These are phyloP conservation scores for Phellopilus nigrolimitatus DNA, from an alignment of 1,284 basidiomycete species.

Conservation along the genomic window DNA sequence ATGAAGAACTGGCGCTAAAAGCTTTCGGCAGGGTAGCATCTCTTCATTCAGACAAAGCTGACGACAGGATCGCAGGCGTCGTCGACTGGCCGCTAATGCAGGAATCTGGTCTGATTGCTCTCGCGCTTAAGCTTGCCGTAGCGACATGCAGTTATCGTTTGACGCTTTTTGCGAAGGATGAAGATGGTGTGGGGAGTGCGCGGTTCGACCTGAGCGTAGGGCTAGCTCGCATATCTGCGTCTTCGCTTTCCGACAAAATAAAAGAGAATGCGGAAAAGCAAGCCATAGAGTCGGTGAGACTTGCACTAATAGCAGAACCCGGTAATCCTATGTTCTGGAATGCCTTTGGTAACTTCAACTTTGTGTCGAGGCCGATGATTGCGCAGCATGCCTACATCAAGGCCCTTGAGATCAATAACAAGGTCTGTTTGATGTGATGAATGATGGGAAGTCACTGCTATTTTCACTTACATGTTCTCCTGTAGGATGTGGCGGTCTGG, in stretches of 20 bases:
- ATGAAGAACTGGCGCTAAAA: slow-evolving; percentile 36
- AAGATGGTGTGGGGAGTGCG: slow-evolving; percentile 52
- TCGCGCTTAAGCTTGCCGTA: slow-evolving; percentile 55
- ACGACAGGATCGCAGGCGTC: slow-evolving; percentile 39
- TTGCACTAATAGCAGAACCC: slow-evolving; percentile 75
- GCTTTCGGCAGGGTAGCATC: slow-evolving; percentile 22
- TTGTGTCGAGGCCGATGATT: slow-evolving; percentile 59
- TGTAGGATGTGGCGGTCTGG: slow-evolving; percentile 77
- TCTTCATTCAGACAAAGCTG: slow-evolving; percentile 36
- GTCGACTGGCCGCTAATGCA: slow-evolving; percentile 33
- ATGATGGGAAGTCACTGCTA: neutral
- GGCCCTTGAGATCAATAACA: slow-evolving; percentile 80
- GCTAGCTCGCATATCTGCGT: slow-evolving; percentile 50
- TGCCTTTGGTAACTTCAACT: slow-evolving; percentile 71
- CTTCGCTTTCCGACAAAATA: slow-evolving; percentile 28
- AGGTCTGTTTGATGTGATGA: slow-evolving; percentile 47
- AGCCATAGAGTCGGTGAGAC: slow-evolving; percentile 61
- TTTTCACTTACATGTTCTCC: slow-evolving; percentile 17
- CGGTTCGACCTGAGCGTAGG: slow-evolving; percentile 77
- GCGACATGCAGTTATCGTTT: slow-evolving; percentile 72
- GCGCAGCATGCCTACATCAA: slow-evolving; percentile 93
- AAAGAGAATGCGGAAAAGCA: slow-evolving; percentile 41
- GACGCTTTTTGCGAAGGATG: slow-evolving; percentile 61
- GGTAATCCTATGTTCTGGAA: slow-evolving; percentile 80
- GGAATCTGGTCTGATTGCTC: slow-evolving; percentile 28